Base-by-base conservation (phyloP, 208 protist genomes). In the Wallacemonas sp. region DNA sequence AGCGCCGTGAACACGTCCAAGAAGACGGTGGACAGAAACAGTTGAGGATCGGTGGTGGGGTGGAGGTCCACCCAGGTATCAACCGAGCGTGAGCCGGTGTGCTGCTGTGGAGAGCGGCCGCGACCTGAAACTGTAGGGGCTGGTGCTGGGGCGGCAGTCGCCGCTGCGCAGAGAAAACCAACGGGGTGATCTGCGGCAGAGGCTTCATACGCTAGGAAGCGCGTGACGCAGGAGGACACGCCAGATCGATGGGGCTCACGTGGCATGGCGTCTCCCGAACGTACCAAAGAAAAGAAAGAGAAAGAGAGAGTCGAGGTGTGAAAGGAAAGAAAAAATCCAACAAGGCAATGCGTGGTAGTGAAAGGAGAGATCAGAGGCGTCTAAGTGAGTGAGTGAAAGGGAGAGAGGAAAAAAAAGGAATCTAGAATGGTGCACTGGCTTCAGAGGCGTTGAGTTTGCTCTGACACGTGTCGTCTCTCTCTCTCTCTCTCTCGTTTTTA, bases 1-100 rank as follows among this genome's bases (percentile, higher is more conserved):
- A 74, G 46, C 23, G 63, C 68, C 14, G 68, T 71, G 47, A 80
- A 74, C 5, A 74, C 41, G 3, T 68, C 17, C 2, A 80, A 36
- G 44, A 80, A 80, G 16, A 71, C 39, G 2, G 19, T 12, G 17
- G 60, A 41, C 12, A 65, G 38, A 2, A 49, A 24, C 11, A 65
- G 3, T 11, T 29, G 19, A 12, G 36, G 21, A 2, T 39, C 0
- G 9, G 19, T 30, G n/a, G 43, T 65, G 27, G 43, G 41, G 41
- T 41, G 60, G 12, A 65, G 41, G 38, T 65, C 60, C 2, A 27
- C 29, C 36, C 41, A 38, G 27, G 60, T 65, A 27, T 65, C 60
- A 2, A 54, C 60, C 5, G 41, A 27, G 2, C 36, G 38, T 11
- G 60, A 62, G 19, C 16, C 36, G 36, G 36, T 41, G 36, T 41